Evolutionary conservation across 208 protist species (phyloP).

Genomic region (Leishmania turanica): DNA sequence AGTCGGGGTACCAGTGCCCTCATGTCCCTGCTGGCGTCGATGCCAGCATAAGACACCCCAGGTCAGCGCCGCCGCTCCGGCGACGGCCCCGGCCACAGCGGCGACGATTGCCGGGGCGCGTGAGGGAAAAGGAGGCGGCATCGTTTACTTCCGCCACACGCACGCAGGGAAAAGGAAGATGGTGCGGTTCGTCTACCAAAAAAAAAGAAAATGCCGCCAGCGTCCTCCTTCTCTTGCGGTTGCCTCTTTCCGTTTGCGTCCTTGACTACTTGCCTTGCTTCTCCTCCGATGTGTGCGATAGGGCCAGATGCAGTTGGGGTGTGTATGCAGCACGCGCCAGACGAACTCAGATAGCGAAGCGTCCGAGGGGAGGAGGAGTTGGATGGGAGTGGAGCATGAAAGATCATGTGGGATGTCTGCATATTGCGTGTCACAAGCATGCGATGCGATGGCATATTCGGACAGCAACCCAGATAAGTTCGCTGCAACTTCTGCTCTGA

Average conservation of each 20-base stretch:
- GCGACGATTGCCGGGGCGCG: slow-evolving; percentile 8
- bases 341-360: background rate
- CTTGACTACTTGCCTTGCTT: background rate
- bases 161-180: background rate
- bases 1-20: background rate
- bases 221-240: background rate
- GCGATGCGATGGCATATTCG: too few relatives aligned
- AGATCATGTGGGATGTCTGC: background rate
- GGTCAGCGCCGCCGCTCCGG: slow-evolving; percentile 8
- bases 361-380: background rate
- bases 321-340: background rate
- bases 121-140: background rate
- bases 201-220: background rate
- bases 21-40: background rate
- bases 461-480: background rate
- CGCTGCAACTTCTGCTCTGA: background rate
- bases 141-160: background rate
- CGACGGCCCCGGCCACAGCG: slow-evolving; percentile 11
- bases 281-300: background rate
- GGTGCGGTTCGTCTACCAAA: background rate
- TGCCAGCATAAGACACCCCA: slow-evolving; percentile 16
- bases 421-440: background rate
- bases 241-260: background rate
- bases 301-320: background rate
- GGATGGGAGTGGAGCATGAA: background rate